Evolutionary conservation across 1,284 basidiomycete genomes (phyloP).

Genomic region (Pascua guehoae): DNA sequence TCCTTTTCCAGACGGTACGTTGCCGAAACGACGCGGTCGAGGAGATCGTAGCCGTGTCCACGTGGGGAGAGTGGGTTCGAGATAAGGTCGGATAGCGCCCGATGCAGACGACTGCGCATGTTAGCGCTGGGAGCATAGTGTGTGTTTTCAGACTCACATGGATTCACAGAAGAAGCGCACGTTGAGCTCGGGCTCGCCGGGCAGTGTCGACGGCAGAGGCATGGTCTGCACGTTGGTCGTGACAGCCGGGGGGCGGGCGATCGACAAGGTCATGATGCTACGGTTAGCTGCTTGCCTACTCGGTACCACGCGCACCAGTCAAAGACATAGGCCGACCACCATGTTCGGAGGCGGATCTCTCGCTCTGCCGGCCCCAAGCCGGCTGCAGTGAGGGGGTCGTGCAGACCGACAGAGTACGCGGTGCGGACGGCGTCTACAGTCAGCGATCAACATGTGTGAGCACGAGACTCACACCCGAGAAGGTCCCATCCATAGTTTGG

Average conservation of each 20-base stretch:
- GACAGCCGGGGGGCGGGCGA: conserved; percentile 15
- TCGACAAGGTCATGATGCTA: conserved; percentile 16
- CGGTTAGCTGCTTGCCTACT: no score
- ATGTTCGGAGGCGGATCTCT: conserved; percentile 16
- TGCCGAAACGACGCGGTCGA: conserved; percentile 1
- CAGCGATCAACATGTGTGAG: not conserved
- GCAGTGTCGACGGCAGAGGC: conserved; percentile 8
- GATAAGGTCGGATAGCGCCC: conserved; percentile 13
- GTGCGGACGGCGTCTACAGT: conserved; percentile 15
- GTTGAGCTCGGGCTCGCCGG: conserved; percentile 2
- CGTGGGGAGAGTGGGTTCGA: conserved; percentile 9
- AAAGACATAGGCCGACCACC: conserved; percentile 22
- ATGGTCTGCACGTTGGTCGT: conserved; percentile 1
- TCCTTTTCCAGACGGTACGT: conserved; percentile 15
- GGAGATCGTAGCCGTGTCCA: conserved; percentile 1
- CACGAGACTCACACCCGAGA: conserved; percentile 13
- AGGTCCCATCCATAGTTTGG: conserved; percentile 19
- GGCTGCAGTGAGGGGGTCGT: conserved; percentile 8
- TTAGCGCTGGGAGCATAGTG: no score
- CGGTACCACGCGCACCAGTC: conserved; percentile 6
- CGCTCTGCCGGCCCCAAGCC: conserved; percentile 5
- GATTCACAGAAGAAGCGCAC: conserved; percentile 14
- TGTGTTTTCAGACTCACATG: conserved; percentile 12
- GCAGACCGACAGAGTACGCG: conserved; percentile 20
- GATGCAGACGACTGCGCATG: conserved; percentile 13